Conservation (phyloP, 768 basidiomycete genomes). For the Tephrocybe sp. region DNA sequence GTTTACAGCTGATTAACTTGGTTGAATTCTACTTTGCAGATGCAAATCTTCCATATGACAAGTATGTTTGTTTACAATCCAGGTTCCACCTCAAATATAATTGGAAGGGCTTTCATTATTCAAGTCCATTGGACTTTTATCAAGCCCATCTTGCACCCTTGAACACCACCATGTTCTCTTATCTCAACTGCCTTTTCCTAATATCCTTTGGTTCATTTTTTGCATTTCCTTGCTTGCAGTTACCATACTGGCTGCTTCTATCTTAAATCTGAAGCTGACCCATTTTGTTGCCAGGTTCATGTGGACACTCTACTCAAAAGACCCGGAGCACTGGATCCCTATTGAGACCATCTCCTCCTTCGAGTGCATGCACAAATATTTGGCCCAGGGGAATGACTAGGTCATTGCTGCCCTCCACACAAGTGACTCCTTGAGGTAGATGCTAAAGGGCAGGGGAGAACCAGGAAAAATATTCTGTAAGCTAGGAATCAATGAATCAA, state of each 20-base stretch:
- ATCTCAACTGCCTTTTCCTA: too few relatives aligned
- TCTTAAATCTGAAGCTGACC: slow-evolving; percentile 19
- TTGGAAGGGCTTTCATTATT: too few relatives aligned
- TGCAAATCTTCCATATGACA: slow-evolving; percentile 92
- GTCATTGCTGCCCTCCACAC: slow-evolving; percentile 64
- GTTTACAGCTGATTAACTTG: slow-evolving; percentile 25
- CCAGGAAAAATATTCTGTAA: too few relatives aligned
- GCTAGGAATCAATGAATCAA: too few relatives aligned
- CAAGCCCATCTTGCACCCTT: too few relatives aligned
- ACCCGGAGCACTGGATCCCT: slow-evolving; percentile 87
- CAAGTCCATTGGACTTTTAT: too few relatives aligned
- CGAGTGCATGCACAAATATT: slow-evolving; percentile 88
- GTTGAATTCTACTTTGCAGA: slow-evolving; percentile 98
- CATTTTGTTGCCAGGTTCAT: slow-evolving; percentile 65
- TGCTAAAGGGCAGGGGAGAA: slow-evolving; percentile 53
- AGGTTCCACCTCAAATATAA: too few relatives aligned
- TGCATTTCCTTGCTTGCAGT: too few relatives aligned
- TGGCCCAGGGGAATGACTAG: slow-evolving; percentile 61
- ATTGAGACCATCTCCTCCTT: slow-evolving; percentile 86
- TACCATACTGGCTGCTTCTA: too few relatives aligned
- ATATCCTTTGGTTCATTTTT: too few relatives aligned
- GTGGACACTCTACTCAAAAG: slow-evolving; percentile 87
- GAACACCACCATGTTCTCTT: too few relatives aligned
- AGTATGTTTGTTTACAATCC: slow-evolving; percentile 39
- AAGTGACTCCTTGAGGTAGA: slow-evolving; percentile 68